Conservation (phyloP, 2,329 filamentous ascomycete genomes). For the Fusarium heterosporum region DNA sequence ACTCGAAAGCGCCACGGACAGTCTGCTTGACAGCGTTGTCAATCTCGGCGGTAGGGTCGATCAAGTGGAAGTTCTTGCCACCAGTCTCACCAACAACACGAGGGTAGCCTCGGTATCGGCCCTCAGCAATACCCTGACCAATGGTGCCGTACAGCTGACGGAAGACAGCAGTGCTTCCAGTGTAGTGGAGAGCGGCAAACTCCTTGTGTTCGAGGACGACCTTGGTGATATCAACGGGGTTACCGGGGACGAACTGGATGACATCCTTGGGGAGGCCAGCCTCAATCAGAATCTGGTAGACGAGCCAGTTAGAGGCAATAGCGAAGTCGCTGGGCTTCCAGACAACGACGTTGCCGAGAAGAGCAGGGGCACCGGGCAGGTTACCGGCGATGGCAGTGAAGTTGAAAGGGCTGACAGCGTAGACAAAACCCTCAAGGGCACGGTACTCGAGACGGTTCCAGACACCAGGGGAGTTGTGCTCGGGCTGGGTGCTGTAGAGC, state of each 20-base stretch:
- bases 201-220: conserved; percentile 79
- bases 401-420: conserved; percentile 95
- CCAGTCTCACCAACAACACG: conserved; percentile 91
- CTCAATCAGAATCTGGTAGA: conserved; percentile 91
- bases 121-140: conserved; percentile 81
- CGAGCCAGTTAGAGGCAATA: conserved; percentile 89
- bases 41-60: conserved; percentile 82
- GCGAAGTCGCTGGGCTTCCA: conserved; percentile 97
- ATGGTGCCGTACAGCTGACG: conserved; percentile 89
- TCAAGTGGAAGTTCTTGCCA: conserved; percentile 92
- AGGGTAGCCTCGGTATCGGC: conserved; percentile 85
- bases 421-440: conserved; percentile 93
- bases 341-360: conserved; percentile 93
- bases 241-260: conserved; percentile 92
- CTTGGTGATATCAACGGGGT: conserved; percentile 85
- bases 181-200: conserved; percentile 94
- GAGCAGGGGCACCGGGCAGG: conserved; percentile 81
- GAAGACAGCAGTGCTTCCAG: conserved; percentile 92
- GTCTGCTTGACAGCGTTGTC: conserved; percentile 84
- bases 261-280: conserved; percentile 90
- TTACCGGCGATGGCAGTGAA: conserved; percentile 96
- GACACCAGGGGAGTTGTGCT: conserved; percentile 82
- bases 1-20: conserved; percentile 89
- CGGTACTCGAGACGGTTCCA: conserved; percentile 95
- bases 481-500: conserved; percentile 87